These are phyloP conservation scores for Mycothermus thermophilus DNA, from an alignment of 495 filamentous ascomycete genomes.

Conservation along the genomic window DNA sequence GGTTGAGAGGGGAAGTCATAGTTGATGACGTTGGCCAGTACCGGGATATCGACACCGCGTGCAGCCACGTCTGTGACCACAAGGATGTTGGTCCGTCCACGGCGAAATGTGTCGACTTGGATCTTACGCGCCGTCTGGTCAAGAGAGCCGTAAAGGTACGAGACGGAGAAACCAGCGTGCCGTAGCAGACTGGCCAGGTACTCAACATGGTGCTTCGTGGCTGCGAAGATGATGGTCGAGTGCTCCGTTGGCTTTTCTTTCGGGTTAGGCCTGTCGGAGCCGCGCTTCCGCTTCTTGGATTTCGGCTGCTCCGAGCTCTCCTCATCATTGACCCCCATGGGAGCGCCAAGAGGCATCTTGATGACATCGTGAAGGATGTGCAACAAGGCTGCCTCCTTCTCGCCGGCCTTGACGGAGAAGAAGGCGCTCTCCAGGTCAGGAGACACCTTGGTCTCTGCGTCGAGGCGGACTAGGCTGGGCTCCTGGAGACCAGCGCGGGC, in stretches of 20 bases:
- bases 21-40: conserved; percentile 95
- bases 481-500: conserved; percentile 86
- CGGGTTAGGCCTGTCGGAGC: conserved; percentile 31
- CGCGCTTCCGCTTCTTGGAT: conserved; percentile 56
- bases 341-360: conserved; percentile 72
- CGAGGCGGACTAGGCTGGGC: conserved; percentile 71
- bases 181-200: conserved; percentile 64
- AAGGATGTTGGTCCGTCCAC: conserved; percentile 71
- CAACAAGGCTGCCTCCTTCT: conserved; percentile 85
- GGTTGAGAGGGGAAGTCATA: conserved; percentile 96
- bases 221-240: conserved; percentile 86
- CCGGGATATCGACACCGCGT: conserved; percentile 91
- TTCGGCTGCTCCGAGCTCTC: conserved; percentile 38
- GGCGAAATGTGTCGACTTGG: conserved; percentile 78
- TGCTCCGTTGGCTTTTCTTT: conserved; percentile 51
- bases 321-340: conserved; percentile 32
- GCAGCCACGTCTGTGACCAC: conserved; percentile 98
- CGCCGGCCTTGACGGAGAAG: conserved; percentile 78
- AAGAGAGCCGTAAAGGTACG: conserved; percentile 82
- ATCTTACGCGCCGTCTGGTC: conserved; percentile 86
- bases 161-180: conserved; percentile 69
- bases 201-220: conserved; percentile 97
- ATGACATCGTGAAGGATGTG: conserved; percentile 84
- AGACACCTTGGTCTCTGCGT: conserved; percentile 90
- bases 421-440: conserved; percentile 87